Base-by-base conservation (phyloP, 2,329 filamentous ascomycete species). In the Chaetomium sp. region DNA sequence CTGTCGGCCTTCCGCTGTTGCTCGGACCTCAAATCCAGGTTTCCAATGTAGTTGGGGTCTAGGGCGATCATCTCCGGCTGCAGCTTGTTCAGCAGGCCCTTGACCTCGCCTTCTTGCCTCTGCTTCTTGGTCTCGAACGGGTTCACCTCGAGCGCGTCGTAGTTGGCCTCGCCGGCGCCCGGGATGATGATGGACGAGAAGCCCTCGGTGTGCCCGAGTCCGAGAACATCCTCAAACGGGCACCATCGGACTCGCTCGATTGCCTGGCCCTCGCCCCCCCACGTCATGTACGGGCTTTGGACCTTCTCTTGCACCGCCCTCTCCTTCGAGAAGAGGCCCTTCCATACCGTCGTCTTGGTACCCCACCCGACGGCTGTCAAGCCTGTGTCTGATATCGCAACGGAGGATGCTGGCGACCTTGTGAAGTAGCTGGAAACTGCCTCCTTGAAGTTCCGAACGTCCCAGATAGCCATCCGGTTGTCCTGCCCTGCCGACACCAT, bases 11-110 rank as follows among this genome's bases (percentile, higher is more conserved):
- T 84, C 57, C 89, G 84, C 80, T 95, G 89, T 79, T 91, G 85
- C 66, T 93, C 87, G 42, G 90, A 92, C 58, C 91, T 86, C 64
- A 93, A 81, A 75, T 99, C 93, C 35, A 99, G 83, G 70, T 88
- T 92, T 62, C 95, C 95, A 72, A 99, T 87, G 74, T 93, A 96
- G 77, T 95, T 90, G 70, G 95, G 94, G 75, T 99, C 90, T 25
- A 99, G 82, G 1, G 92, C 91, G 68, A 99, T 99, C 92, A 98
- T 99, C 74, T 97, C 94, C 3, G 95, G 94, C 73, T 93, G 88
- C 56, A 99, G 83, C 81, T 99, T 99, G 83, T 96, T 96, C 72
- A 99, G 86, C 69, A 99, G 83, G 13, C 86, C 83, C 81, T 91
- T 92, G 76, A 99, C 93, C 78, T 99, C 95, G 58, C 85, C 85